Conservation (phyloP, 176 grass and related monocot genomes). For the Pontederia paniculata region DNA sequence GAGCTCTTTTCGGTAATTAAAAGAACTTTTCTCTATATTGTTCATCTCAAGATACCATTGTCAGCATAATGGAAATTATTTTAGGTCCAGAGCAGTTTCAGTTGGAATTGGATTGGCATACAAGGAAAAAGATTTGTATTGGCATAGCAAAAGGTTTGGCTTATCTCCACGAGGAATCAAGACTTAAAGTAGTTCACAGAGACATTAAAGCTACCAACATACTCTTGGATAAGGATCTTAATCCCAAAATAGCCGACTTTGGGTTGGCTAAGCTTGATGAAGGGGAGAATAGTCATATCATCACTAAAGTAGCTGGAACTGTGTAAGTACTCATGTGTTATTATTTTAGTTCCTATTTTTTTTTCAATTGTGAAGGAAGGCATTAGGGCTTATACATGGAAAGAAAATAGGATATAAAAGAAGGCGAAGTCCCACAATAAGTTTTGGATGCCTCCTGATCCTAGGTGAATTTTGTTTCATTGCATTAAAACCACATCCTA, state of each 20-base stretch:
- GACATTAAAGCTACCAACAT: slow-evolving; percentile 5
- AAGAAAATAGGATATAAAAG: too few relatives aligned
- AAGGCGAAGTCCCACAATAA: too few relatives aligned
- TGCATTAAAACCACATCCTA: too few relatives aligned
- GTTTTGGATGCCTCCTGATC: too few relatives aligned
- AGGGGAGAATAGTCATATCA: slow-evolving; percentile 5
- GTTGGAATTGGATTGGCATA: not conserved
- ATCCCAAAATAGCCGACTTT: slow-evolving; percentile 1
- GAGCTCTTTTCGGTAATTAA: not conserved
- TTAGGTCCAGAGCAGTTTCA: not conserved
- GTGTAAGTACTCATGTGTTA: not conserved
- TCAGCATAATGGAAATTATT: not conserved
- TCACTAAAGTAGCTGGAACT: slow-evolving; percentile 1
- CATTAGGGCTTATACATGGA: too few relatives aligned
- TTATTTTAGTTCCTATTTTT: too few relatives aligned
- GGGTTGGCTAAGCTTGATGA: slow-evolving; percentile 8
- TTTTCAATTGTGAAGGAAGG: too few relatives aligned
- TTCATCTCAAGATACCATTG: not conserved
- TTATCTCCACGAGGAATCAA: slow-evolving; percentile 7
- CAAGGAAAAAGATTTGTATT: slow-evolving; percentile 5
- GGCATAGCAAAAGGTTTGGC: slow-evolving; percentile 7
- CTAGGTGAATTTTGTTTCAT: too few relatives aligned
- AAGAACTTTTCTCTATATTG: not conserved
- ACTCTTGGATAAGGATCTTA: slow-evolving; percentile 8
- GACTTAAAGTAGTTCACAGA: slow-evolving; percentile 1